These are phyloP conservation scores for Drechslerella coelobrocha DNA, from an alignment of 2,329 filamentous ascomycete genomes.

Conservation along the genomic window DNA sequence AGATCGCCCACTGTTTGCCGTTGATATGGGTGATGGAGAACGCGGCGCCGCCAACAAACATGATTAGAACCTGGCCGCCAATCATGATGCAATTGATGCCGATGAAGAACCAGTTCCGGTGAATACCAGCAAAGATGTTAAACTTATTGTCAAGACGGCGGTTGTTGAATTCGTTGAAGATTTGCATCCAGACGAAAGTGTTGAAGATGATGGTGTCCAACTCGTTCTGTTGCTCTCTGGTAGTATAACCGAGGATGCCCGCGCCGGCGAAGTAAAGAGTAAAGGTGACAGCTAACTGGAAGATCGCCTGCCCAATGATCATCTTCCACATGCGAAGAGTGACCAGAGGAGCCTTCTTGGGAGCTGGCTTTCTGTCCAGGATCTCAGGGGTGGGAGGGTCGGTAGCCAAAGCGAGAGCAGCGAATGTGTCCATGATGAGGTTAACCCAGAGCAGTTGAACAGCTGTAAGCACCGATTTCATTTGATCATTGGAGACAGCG, in stretches of 20 bases:
- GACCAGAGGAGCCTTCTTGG: constrained; percentile 77
- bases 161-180: constrained; percentile 95
- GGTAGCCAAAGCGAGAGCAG: constrained; percentile 84
- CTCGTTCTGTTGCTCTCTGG: constrained; percentile 61
- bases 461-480: constrained; percentile 79
- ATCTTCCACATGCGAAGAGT: constrained; percentile 98
- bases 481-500: constrained; percentile 73
- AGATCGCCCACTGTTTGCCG: constrained; percentile 83
- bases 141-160: constrained; percentile 91
- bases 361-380: constrained; percentile 78
- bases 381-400: constrained; percentile 86
- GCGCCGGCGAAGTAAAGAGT: constrained; percentile 78
- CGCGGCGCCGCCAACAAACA: constrained; percentile 81
- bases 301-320: constrained; percentile 91
- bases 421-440: constrained; percentile 95
- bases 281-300: constrained; percentile 80
- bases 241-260: constrained; percentile 67
- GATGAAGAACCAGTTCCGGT: constrained; percentile 86
- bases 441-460: constrained; percentile 97
- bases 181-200: constrained; percentile 99
- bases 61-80: constrained; percentile 85
- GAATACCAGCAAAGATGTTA: constrained; percentile 92
- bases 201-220: constrained; percentile 90
- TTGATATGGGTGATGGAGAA: constrained; percentile 77
- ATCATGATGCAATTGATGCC: constrained; percentile 85